phyloP scores from a whole-genome alignment of 768 basidiomycete genomes.

The Lactarius trivialis region DNA sequence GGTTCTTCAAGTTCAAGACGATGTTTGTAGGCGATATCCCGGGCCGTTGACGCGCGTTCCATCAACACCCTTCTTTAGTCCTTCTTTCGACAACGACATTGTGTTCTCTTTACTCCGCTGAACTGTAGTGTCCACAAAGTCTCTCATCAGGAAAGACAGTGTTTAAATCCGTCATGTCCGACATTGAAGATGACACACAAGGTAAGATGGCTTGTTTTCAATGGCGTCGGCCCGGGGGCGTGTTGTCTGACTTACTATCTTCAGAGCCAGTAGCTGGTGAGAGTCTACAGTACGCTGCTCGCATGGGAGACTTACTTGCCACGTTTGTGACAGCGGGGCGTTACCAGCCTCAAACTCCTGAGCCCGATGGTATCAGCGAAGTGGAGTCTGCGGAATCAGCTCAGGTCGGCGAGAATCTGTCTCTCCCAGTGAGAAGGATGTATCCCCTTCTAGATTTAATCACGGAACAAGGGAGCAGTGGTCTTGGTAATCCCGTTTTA shows the following conservation, averaged over 20 bases:
- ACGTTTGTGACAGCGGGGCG: background rate
- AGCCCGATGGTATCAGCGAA: background rate
- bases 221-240: background rate
- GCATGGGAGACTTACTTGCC: background rate
- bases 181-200: background rate
- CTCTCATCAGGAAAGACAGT: background rate
- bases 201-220: background rate
- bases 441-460: conserved; percentile 49
- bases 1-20: background rate
- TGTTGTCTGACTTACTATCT: background rate
- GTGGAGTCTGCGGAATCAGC: background rate
- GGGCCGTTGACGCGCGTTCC: background rate
- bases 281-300: background rate
- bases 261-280: background rate
- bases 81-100: too few species aligned
- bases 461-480: conserved; percentile 47
- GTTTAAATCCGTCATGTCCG: background rate
- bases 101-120: background rate
- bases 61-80: background rate
- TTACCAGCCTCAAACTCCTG: background rate
- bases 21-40: background rate
- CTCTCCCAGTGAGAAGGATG: conserved; percentile 36
- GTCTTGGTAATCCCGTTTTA: conserved; percentile 37
- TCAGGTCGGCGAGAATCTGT: too few species aligned
- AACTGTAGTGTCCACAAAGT: background rate